Conservation (phyloP, 441 rosid genomes). For the Pelargonium australe region DNA sequence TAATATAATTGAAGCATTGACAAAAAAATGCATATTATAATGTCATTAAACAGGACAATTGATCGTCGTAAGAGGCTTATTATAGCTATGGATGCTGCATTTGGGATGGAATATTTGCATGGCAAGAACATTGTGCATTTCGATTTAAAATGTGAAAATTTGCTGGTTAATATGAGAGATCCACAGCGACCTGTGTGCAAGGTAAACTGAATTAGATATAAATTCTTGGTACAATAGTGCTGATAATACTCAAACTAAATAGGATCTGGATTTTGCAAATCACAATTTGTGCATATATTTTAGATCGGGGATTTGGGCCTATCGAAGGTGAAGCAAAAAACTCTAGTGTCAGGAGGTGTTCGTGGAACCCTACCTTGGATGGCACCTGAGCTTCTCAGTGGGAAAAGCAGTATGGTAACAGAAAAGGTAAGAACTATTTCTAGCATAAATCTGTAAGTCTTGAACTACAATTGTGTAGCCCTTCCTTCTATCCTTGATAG, state of each 20-base stretch:
- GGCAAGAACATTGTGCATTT: slow-evolving; percentile 97
- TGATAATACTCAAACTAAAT: background rate
- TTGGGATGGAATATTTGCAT: slow-evolving; percentile 98
- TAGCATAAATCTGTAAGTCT: background rate
- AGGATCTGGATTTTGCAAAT: slow-evolving; percentile 13
- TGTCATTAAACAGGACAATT: slow-evolving; percentile 49
- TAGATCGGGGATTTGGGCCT: slow-evolving; percentile 97
- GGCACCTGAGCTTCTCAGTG: slow-evolving; percentile 99
- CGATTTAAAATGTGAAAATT: slow-evolving; percentile 94
- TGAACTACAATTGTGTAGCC: background rate
- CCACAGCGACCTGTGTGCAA: slow-evolving; percentile 97
- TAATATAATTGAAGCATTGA: background rate
- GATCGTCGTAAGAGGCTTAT: slow-evolving; percentile 99
- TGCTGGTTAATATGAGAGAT: slow-evolving; percentile 97
- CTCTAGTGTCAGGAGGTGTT: slow-evolving; percentile 95
- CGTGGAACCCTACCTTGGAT: slow-evolving; percentile 99
- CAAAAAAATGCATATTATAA: slow-evolving; percentile 3
- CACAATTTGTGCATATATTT: slow-evolving; percentile 13
- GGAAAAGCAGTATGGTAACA: slow-evolving; percentile 93
- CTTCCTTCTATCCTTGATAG: background rate
- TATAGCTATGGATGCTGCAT: slow-evolving; percentile 96
- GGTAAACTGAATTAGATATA: slow-evolving; percentile 35
- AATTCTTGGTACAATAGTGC: background rate
- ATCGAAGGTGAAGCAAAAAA: slow-evolving; percentile 93
- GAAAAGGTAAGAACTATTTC: slow-evolving; percentile 57